A percentile compares a stretch with the other conserved stretches of the same genome.
Conservation (phyloP, 306 rosid genomes). For the Quercus suber region DNA sequence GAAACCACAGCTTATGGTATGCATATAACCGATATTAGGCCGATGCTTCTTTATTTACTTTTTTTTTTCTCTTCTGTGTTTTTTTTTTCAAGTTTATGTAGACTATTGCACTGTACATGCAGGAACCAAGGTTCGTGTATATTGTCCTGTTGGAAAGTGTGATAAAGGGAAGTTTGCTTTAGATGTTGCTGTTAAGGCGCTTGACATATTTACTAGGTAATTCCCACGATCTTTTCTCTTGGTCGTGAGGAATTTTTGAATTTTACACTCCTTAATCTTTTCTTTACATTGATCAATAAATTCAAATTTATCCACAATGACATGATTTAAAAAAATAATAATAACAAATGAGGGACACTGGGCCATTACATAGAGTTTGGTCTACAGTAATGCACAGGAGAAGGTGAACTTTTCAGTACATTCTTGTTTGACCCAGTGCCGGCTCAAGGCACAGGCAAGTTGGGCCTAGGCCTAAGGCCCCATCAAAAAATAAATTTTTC, state of each 20-base stretch:
- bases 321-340: neutral
- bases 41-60: neutral
- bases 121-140: conserved; percentile 50
- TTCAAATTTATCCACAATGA: neutral
- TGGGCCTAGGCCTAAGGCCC: too few species aligned
- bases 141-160: conserved; percentile 54
- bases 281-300: neutral
- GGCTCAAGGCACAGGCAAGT: too few species aligned
- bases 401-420: neutral
- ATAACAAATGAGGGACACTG: neutral
- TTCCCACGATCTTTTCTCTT: neutral
- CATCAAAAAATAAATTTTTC: too few species aligned
- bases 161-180: conserved; percentile 53
- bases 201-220: conserved; percentile 46
- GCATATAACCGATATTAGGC: neutral
- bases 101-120: neutral
- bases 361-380: neutral
- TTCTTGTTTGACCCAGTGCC: conserved; percentile 1
- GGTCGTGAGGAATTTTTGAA: neutral
- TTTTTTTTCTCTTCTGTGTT: neutral
- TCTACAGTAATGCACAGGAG: neutral
- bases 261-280: neutral
- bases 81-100: neutral
- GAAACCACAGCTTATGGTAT: conserved; percentile 45
- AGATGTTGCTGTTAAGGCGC: conserved; percentile 48